Evolutionary conservation across 2,329 filamentous ascomycete species (phyloP), one percentile per base, ranked within the genome.

Genomic region (Tolypocladium sp.): DNA sequence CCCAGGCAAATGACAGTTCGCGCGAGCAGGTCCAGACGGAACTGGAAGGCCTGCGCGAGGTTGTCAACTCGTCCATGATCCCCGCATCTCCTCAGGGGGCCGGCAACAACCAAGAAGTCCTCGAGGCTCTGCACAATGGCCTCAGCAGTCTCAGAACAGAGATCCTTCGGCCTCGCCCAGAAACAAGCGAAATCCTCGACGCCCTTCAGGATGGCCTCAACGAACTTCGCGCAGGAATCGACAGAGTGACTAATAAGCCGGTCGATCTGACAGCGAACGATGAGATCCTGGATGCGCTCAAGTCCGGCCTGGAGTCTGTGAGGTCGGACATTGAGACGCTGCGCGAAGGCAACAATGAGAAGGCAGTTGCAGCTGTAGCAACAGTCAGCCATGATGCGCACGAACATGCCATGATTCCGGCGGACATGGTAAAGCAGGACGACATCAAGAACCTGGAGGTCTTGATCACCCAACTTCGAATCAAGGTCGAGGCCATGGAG

Each of bases 141-240:
- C 80, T 97, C 42, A 89, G 90, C 61, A 83, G 82, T 51, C 80
- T 97, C 40, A 84, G 91, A 6, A 80, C 83, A 20, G 92, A 97
- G 64, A 82, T 96, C 56, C 87, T 87, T 9, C 77, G 82, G 17
- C 82, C 82, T 3, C 78, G 83, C 52, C 77, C 81, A 20, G 91
- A 92, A 63, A 93, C 91, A 0, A 89, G 91, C 57, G 92, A 97
- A 68, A 90, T 96, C 13, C 79, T 97, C 1, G 91, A 96, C 69
- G 90, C 92, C 1, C 79, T 97, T 58, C 92, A 95, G 60, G 92
- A 97, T 71, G 92, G 92, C 2, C 81, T 97, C 8, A 86, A 89
- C 62, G 86, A 88, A 55, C 79, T 97, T 10, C 86, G 90, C 33
- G 79, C 80, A 35, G 88, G 91, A 62, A 88, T 97, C 59, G 92